Evolutionary conservation across 1,284 basidiomycete genomes (phyloP), one percentile per base, ranked within the genome.

Genomic region (Ganoderma sinense): DNA sequence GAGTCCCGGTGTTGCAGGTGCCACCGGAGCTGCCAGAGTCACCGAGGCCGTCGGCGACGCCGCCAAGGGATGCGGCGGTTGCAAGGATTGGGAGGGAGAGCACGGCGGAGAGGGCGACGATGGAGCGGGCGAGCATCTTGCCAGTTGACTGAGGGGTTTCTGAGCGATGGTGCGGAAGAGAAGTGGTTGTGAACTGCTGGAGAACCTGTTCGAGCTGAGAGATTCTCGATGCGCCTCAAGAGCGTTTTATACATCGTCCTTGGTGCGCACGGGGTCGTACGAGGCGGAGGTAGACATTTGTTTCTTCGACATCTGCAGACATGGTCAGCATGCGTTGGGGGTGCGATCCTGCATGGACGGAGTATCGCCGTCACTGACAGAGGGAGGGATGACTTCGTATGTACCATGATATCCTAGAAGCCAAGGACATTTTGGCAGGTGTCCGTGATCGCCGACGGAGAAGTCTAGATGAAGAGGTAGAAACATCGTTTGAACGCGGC

Each of bases 11-110:
- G 65, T 69, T 72, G 74, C 79, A 80, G 60, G 69, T 48, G 67
- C n/a, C n/a, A n/a, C 76, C 66, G 14, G 66, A 68, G 39, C 72
- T 36, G 26, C n/a, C n/a, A n/a, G 11, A 6, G 18, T 36, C 56
- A 1, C 23, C 48, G 11, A 53, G 23, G 23, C 13, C 23, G 48
- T 53, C 48, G 4, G 48, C 13, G 4, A 51, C 14, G 48, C 41
- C 41, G 5, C 13, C 16, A 10, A 55, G 64, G 62, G 77, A 75
- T 41, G 63, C 77, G 75, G 78, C 78, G 74, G 67, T 74, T 72
- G 75, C 76, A 75, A 78, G 75, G 73, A 76, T 48, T 36, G 76
- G 62, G 71, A 79, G 63, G 66, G 75, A 70, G 70, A 73, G 55
- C 66, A 75, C 29, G 62, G 65, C 60, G 67, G 69, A 33, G 59